phyloP scores from a whole-genome alignment of 2,329 filamentous ascomycete species.

The Pyricularia grisea region DNA sequence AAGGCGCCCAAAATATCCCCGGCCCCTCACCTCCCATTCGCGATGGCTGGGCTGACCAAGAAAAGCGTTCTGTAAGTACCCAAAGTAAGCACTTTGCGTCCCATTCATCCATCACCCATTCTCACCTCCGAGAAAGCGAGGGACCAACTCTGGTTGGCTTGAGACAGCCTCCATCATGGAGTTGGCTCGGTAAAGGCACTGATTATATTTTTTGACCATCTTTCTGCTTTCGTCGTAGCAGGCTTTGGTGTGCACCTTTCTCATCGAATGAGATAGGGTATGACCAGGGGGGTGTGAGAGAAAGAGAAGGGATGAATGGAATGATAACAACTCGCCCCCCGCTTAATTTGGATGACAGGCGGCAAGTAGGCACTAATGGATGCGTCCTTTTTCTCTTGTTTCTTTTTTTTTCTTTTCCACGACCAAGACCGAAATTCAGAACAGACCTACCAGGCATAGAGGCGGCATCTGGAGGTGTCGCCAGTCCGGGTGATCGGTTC shows the following conservation, averaged over 20 bases:
- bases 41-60: background rate
- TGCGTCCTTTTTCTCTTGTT: background rate
- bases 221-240: background rate
- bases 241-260: background rate
- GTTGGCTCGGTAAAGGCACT: background rate
- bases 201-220: background rate
- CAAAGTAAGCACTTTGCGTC: background rate
- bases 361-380: background rate
- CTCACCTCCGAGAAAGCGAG: background rate
- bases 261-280: background rate
- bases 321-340: background rate
- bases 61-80: background rate
- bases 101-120: background rate
- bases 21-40: conserved; percentile 1
- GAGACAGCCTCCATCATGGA: background rate
- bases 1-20: conserved; percentile 5
- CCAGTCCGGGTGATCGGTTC: conserved; percentile 3
- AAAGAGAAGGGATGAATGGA: background rate
- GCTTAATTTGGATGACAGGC: background rate
- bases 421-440: background rate
- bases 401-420: background rate
- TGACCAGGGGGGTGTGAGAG: background rate
- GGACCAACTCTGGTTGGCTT: background rate
- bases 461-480: background rate
- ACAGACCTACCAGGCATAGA: background rate